Percentiles rank a stretch among this genome's conserved stretches.
Conservation (phyloP, 2,329 filamentous ascomycete genomes). For the Mycosphaerelloides madeirae region DNA sequence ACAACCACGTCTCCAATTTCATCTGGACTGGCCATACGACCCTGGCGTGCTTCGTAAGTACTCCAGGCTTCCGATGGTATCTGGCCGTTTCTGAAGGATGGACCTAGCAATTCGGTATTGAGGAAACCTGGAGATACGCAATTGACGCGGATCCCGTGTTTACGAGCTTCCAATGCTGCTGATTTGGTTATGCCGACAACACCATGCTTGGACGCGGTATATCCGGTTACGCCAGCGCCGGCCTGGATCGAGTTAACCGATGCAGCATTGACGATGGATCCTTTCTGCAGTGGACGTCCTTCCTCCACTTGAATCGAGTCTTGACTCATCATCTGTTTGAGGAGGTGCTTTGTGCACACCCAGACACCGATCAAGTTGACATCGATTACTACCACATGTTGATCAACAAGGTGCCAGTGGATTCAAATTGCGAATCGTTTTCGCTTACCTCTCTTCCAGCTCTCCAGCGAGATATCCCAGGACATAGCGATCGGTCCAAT, state of each 20-base stretch:
- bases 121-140: constrained; percentile 32
- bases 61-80: constrained; percentile 13
- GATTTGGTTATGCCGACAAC: constrained; percentile 39
- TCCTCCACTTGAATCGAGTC: constrained; percentile 18
- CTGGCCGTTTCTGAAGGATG: constrained; percentile 10
- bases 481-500: constrained; percentile 24
- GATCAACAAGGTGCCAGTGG: background rate
- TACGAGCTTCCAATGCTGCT: constrained; percentile 31
- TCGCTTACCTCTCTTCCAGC: constrained; percentile 27
- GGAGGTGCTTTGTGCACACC: constrained; percentile 36
- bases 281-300: constrained; percentile 23
- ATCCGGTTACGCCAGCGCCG: constrained; percentile 34
- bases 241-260: constrained; percentile 36
- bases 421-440: too few relatives aligned
- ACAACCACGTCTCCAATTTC: constrained; percentile 28
- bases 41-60: constrained; percentile 21
- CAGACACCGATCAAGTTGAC: constrained; percentile 37
- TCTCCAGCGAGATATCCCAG: constrained; percentile 30
- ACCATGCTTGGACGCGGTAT: constrained; percentile 39
- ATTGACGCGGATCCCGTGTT: constrained; percentile 33
- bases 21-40: constrained; percentile 18
- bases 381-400: constrained; percentile 31
- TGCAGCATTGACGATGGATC: constrained; percentile 39
- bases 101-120: constrained; percentile 20
- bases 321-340: constrained; percentile 41